phyloP scores from a whole-genome alignment of 2,329 filamentous ascomycete genomes.

The Phaeophleospora eucalypticola region DNA sequence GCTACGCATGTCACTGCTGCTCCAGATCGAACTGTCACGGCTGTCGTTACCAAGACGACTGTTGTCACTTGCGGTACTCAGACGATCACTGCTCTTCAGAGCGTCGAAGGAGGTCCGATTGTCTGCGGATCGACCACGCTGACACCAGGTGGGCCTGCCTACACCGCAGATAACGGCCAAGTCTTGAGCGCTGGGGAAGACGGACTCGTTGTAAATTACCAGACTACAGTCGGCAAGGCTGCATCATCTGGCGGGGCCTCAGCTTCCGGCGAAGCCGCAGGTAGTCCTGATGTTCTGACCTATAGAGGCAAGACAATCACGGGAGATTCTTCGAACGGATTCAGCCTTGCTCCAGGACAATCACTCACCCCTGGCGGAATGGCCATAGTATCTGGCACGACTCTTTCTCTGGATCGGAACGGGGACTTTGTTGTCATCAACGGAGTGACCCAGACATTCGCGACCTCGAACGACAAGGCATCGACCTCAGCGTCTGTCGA shows the following conservation, averaged over 20 bases:
- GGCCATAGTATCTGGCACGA: background rate
- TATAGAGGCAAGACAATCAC: background rate
- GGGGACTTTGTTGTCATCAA: background rate
- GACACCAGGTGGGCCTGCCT: slow-evolving; percentile 14
- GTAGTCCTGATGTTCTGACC: background rate
- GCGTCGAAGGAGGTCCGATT: slow-evolving; percentile 10
- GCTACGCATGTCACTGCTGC: background rate
- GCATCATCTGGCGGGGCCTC: no score
- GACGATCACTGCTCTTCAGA: slow-evolving; percentile 12
- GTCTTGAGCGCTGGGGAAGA: slow-evolving; percentile 16
- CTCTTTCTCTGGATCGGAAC: background rate
- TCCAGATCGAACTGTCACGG: background rate
- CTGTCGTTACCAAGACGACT: slow-evolving; percentile 2
- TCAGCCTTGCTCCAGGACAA: background rate
- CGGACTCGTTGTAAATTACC: slow-evolving; percentile 1
- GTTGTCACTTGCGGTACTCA: slow-evolving; percentile 11
- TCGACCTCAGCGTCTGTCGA: no score
- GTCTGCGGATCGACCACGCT: slow-evolving; percentile 13
- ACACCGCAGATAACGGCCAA: slow-evolving; percentile 12
- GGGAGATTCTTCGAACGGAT: background rate
- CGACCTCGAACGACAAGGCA: background rate
- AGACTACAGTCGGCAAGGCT: background rate
- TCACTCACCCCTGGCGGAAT: background rate
- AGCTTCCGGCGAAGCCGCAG: background rate
- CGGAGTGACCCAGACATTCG: background rate